Evolutionary conservation across 192 early-diverging fungal genomes (phyloP).

Genomic region (Borealophlyctis nickersoniae): DNA sequence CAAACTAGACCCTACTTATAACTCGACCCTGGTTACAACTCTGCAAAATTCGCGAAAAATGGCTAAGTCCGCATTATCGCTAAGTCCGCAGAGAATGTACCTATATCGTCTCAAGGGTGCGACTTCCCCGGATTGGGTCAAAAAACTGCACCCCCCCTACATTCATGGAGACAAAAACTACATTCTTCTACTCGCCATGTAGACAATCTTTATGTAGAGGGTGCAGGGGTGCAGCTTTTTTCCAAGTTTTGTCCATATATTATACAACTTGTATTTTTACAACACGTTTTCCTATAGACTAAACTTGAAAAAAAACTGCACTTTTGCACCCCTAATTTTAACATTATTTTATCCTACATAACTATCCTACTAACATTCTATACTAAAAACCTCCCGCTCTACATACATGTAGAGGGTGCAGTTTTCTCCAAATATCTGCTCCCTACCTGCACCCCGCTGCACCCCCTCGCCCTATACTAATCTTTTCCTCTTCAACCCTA

Average conservation of each 20-base stretch:
- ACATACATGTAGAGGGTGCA: not conserved
- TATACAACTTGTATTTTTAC: not conserved
- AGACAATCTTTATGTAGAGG: not conserved
- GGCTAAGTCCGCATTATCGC: no score
- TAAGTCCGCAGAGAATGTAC: no score
- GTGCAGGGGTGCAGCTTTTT: not conserved
- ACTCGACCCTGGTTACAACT: no score
- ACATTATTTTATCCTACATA: not conserved
- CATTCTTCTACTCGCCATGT: not conserved
- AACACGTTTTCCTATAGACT: not conserved
- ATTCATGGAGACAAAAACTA: no score
- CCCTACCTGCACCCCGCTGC: not conserved
- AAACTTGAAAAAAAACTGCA: slow-evolving; percentile 1
- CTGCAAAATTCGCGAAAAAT: no score
- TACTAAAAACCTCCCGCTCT: not conserved
- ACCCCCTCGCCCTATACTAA: not conserved
- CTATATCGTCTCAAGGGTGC: no score
- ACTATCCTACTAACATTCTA: not conserved
- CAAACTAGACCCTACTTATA: no score
- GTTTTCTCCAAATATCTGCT: not conserved
- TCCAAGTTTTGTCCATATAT: not conserved
- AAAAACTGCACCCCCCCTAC: not conserved
- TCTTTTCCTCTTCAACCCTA: not conserved
- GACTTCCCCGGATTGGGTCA: no score
- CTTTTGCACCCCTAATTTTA: slow-evolving; percentile 3